These are phyloP conservation scores for Suhomyces pyralidae DNA, from an alignment of 805 yeast species.

Conservation along the genomic window DNA sequence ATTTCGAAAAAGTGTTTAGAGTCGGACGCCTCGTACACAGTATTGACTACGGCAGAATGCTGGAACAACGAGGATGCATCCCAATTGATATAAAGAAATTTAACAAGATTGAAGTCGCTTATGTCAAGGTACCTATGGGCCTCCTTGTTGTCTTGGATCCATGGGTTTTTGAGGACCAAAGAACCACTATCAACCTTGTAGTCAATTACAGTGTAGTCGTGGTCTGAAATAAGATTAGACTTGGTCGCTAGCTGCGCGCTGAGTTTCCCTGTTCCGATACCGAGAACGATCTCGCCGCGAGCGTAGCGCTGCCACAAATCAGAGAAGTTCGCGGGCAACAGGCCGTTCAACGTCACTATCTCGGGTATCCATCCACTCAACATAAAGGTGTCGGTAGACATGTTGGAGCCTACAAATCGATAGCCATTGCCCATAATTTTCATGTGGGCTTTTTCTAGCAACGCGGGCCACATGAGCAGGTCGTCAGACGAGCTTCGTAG, in stretches of 20 bases:
- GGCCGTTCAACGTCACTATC: conserved; percentile 32
- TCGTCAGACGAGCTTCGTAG: conserved; percentile 36
- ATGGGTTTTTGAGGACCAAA: conserved; percentile 32
- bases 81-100: conserved; percentile 71
- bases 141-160: conserved; percentile 23
- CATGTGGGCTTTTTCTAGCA: conserved; percentile 76
- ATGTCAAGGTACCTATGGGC: conserved; percentile 16
- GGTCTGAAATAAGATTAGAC: conserved; percentile 49
- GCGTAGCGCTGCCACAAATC: conserved; percentile 24
- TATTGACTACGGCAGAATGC: conserved; percentile 19
- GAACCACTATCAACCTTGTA: conserved; percentile 20
- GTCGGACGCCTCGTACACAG: conserved; percentile 12
- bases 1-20: conserved; percentile 19
- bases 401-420: conserved; percentile 69
- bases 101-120: conserved; percentile 26
- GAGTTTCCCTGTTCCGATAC: conserved; percentile 64
- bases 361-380: conserved; percentile 78
- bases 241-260: conserved; percentile 30
- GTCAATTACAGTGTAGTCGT: conserved; percentile 61
- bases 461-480: conserved; percentile 57
- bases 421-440: conserved; percentile 58
- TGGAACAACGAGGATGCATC: conserved; percentile 31
- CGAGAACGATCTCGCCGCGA: conserved; percentile 44
- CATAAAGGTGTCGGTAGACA: conserved; percentile 63
- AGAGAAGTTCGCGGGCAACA: conserved; percentile 19